These are phyloP conservation scores for Boletus vinaceobasis DNA, from an alignment of 768 basidiomycete species.

Conservation along the genomic window DNA sequence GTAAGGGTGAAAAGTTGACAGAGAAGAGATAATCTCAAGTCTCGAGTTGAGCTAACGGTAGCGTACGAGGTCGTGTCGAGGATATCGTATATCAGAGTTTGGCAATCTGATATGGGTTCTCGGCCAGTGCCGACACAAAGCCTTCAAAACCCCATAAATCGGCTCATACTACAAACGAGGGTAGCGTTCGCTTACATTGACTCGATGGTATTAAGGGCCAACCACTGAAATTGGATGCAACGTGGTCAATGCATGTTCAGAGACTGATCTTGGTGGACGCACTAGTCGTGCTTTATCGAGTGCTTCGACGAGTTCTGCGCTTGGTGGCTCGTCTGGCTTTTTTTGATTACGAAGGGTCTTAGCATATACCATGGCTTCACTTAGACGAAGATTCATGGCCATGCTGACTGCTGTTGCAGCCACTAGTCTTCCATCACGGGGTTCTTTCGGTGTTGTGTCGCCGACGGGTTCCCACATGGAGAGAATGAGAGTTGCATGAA, in stretches of 20 bases:
- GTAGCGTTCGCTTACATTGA: slow-evolving; percentile 31
- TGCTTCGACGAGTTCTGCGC: slow-evolving; percentile 32
- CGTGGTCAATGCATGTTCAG: slow-evolving; percentile 13
- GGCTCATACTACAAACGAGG: background rate
- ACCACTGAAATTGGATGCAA: slow-evolving; percentile 33
- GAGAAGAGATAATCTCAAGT: slow-evolving; percentile 36
- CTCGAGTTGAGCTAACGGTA: slow-evolving; percentile 25
- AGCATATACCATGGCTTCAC: slow-evolving; percentile 34
- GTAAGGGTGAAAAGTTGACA: slow-evolving; percentile 35
- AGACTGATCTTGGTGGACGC: slow-evolving; percentile 12
- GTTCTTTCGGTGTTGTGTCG: slow-evolving; percentile 27
- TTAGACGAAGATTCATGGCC: slow-evolving; percentile 43
- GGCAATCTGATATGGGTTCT: slow-evolving; percentile 36
- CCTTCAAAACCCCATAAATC: slow-evolving; percentile 24
- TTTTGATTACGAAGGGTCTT: slow-evolving; percentile 29
- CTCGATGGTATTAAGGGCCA: slow-evolving; percentile 37
- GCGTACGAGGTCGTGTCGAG: slow-evolving; percentile 26
- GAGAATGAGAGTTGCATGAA: slow-evolving; percentile 40
- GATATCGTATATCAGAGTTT: slow-evolving; percentile 28
- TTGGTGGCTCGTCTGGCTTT: slow-evolving; percentile 24
- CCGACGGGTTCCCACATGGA: slow-evolving; percentile 44
- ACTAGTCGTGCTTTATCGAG: slow-evolving; percentile 39
- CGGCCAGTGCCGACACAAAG: slow-evolving; percentile 43
- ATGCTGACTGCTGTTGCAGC: slow-evolving; percentile 43
- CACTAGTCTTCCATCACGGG: slow-evolving; percentile 39